Conservation (phyloP, 2,329 filamentous ascomycete species). For the Penicillium vulpinum region DNA sequence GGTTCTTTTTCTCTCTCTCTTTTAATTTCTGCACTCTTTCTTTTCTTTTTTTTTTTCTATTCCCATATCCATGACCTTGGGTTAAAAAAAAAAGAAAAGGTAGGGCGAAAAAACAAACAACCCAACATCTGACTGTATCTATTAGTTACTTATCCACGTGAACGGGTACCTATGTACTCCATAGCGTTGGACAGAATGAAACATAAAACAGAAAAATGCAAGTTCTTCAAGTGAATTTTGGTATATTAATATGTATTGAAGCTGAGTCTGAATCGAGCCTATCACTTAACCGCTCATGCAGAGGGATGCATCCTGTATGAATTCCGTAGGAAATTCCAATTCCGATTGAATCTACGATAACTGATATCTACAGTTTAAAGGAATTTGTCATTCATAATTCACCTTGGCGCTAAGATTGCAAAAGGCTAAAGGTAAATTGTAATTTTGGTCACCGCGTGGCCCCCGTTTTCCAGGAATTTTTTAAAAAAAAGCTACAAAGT, state of each 20-base stretch:
- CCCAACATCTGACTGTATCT: neutral
- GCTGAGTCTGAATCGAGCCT: slow-evolving; percentile 18
- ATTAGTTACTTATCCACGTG: slow-evolving; percentile 2
- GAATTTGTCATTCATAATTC: slow-evolving; percentile 19
- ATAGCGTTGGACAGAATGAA: slow-evolving; percentile 6
- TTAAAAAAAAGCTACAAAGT: too few relatives aligned
- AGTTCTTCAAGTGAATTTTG: slow-evolving; percentile 7
- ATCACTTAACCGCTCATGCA: slow-evolving; percentile 20
- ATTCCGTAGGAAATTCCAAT: neutral
- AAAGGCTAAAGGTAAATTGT: slow-evolving; percentile 13
- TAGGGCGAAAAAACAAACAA: neutral
- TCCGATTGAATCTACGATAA: neutral
- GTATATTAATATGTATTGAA: slow-evolving; percentile 16
- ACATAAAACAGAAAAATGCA: slow-evolving; percentile 20
- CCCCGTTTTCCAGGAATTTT: slow-evolving; percentile 8
- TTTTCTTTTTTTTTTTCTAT: too few relatives aligned
- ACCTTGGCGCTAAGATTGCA: slow-evolving; percentile 5
- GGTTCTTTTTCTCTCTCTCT: slow-evolving; percentile 18
- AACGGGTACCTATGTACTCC: too few relatives aligned
- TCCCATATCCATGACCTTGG: neutral
- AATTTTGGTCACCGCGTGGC: slow-evolving; percentile 9
- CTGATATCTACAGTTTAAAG: too few relatives aligned
- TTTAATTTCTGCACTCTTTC: neutral
- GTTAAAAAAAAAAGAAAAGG: neutral
- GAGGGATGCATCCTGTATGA: slow-evolving; percentile 15